These are phyloP conservation scores for Citrus trifoliata DNA, from an alignment of 345 rosid species.

Conservation along the genomic window DNA sequence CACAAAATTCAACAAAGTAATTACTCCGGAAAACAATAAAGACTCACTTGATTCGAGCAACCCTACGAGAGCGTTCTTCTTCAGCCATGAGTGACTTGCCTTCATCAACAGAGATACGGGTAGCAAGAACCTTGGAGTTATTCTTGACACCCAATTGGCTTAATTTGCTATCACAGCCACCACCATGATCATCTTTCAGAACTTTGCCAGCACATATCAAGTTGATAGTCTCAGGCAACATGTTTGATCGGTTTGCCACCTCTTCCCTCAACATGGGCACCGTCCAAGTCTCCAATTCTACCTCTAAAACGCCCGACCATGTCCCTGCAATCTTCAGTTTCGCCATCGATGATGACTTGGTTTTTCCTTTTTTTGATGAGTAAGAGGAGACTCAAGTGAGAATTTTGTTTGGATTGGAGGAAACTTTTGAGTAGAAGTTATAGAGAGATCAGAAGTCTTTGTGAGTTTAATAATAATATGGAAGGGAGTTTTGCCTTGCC, in stretches of 20 bases:
- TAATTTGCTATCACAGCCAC: conserved; percentile 41
- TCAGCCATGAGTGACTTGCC: conserved; percentile 68
- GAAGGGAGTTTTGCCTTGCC: too few relatives aligned
- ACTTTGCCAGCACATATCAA: conserved; percentile 78
- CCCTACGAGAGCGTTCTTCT: conserved; percentile 71
- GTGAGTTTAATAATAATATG: too few relatives aligned
- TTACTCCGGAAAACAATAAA: neutral
- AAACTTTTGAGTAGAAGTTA: too few relatives aligned
- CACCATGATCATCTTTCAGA: conserved; percentile 62
- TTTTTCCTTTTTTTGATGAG: too few relatives aligned
- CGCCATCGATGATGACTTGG: conserved; percentile 31
- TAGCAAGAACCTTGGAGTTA: conserved; percentile 74
- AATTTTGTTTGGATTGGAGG: too few relatives aligned
- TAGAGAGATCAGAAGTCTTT: too few relatives aligned
- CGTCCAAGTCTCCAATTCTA: conserved; percentile 80
- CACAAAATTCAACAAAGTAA: neutral
- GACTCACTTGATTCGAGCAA: conserved; percentile 73
- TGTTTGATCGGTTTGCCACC: conserved; percentile 63
- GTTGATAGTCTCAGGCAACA: conserved; percentile 44
- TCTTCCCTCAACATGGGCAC: conserved; percentile 69
- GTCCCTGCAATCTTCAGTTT: conserved; percentile 87
- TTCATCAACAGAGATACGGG: conserved; percentile 60
- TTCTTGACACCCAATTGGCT: conserved; percentile 58
- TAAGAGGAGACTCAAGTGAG: too few relatives aligned
- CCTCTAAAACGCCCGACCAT: conserved; percentile 78